Evolutionary conservation across 2,329 filamentous ascomycete genomes (phyloP), one percentile per base, ranked within the genome.

Genomic region (Dactylellina parvicollis): DNA sequence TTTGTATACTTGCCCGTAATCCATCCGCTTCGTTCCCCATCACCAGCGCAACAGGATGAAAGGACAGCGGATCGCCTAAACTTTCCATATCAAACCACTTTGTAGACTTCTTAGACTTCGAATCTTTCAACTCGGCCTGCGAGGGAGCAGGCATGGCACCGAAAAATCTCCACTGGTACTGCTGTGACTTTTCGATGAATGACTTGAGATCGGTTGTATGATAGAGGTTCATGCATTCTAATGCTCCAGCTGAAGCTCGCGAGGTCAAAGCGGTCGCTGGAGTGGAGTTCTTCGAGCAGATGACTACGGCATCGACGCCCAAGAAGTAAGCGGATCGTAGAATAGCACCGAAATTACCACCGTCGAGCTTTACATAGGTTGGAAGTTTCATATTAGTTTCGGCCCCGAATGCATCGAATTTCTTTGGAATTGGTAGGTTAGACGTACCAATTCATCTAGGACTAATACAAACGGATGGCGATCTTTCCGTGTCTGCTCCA

Each of bases 341-440:
- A 71, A 98, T 94, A 20, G 89, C 92, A 42, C 95, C 95, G 0
- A 98, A 83, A 79, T 99, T 99, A 24, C 92, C 92, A 0, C 92
- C 90, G 78, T 99, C 94, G 8, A 92, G 82, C 65, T 85, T 78
- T n/a, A n/a, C n/a, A n/a, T n/a, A n/a, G n/a, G n/a, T n/a, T n/a
- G n/a, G n/a, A n/a, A n/a, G n/a, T n/a, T n/a, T 36, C 16, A 44
- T 56, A 36, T n/a, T n/a, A 16, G 20, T 38, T 28, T 77, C 66
- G 46, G 20, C 65, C 46, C 12, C 3, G 47, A 38, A 36, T 3
- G 49, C n/a, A 57, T 28, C 18, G 16, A 56, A 26, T 18, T 8
- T 16, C 24, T 34, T 24, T 4, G 18, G 7, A 34, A 26, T 5
- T 1, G 8, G 10, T 24, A 18, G 7, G 18, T 7, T 69, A 18